Evolutionary conservation across 2,329 filamentous ascomycete species (phyloP).

Genomic region (Cladophialophora yegresii): DNA sequence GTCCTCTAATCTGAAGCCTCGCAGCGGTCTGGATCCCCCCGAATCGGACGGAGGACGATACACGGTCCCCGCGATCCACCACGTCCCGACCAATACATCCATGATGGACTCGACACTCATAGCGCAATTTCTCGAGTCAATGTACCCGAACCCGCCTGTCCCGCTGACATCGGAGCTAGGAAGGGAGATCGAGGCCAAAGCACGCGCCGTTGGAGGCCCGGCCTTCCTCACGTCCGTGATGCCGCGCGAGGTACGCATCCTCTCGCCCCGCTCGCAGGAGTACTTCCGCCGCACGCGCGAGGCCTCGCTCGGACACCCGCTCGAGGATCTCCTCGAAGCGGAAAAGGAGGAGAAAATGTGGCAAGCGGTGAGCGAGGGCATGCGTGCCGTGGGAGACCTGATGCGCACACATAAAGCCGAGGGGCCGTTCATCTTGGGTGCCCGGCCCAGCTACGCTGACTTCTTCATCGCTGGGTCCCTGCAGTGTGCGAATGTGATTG

Average conservation of each 20-base stretch:
- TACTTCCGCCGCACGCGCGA: slow-evolving; percentile 48
- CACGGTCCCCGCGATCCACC: slow-evolving; percentile 49
- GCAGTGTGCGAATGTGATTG: slow-evolving; percentile 41
- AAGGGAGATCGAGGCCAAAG: slow-evolving; percentile 40
- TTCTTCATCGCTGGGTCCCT: slow-evolving; percentile 47
- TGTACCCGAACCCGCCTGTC: slow-evolving; percentile 44
- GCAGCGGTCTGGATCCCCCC: slow-evolving; percentile 37
- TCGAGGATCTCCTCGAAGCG: slow-evolving; percentile 43
- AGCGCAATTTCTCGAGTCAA: slow-evolving; percentile 46
- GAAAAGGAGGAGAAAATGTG: slow-evolving; percentile 40
- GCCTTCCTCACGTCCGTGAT: slow-evolving; percentile 41
- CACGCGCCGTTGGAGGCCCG: slow-evolving; percentile 39
- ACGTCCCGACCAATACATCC: slow-evolving; percentile 45
- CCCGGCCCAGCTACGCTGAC: slow-evolving; percentile 43
- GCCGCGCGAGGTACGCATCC: slow-evolving; percentile 45
- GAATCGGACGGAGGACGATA: slow-evolving; percentile 39
- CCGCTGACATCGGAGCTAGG: slow-evolving; percentile 44
- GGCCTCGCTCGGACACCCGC: slow-evolving; percentile 40
- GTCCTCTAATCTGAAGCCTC: slow-evolving; percentile 1
- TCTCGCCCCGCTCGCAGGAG: slow-evolving; percentile 43
- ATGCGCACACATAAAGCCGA: slow-evolving; percentile 42
- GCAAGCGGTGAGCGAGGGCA: slow-evolving; percentile 36
- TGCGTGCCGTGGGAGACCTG: slow-evolving; percentile 41
- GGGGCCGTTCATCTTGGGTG: slow-evolving; percentile 47
- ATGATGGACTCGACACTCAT: slow-evolving; percentile 48